Evolutionary conservation across 2,329 filamentous ascomycete genomes (phyloP).

Genomic region (Colletotrichum incanum): DNA sequence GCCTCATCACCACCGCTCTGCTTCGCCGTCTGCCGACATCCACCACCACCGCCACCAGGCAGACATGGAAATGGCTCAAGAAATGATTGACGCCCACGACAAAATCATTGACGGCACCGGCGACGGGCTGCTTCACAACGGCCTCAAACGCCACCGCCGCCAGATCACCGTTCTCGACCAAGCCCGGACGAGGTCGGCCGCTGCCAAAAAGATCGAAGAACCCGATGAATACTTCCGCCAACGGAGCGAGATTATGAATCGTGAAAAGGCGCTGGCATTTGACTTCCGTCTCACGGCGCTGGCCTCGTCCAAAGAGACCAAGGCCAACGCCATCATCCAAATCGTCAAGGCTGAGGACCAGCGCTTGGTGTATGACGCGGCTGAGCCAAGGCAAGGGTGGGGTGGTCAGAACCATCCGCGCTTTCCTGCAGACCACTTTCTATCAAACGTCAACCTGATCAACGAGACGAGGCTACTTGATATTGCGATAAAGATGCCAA

Average conservation of each 20-base stretch:
- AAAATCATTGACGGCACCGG: slow-evolving; percentile 25
- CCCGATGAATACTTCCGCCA: slow-evolving; percentile 51
- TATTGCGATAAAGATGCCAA: slow-evolving; percentile 74
- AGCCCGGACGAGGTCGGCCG: slow-evolving; percentile 11
- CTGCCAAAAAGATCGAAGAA: slow-evolving; percentile 21
- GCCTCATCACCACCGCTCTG: slow-evolving; percentile 21
- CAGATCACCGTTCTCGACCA: slow-evolving; percentile 19
- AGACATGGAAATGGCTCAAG: slow-evolving; percentile 34
- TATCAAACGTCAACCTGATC: slow-evolving; percentile 70
- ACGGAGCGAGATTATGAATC: slow-evolving; percentile 50
- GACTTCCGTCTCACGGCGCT: slow-evolving; percentile 54
- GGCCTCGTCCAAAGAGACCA: slow-evolving; percentile 54
- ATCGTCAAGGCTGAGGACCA: slow-evolving; percentile 56
- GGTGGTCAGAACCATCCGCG: slow-evolving; percentile 61
- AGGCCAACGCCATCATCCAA: slow-evolving; percentile 59
- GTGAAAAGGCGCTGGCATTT: slow-evolving; percentile 58
- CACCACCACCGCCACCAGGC: slow-evolving; percentile 5
- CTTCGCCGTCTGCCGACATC: slow-evolving; percentile 6
- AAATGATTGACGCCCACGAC: slow-evolving; percentile 43
- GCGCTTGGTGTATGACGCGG: slow-evolving; percentile 53
- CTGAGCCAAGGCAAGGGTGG: slow-evolving; percentile 53
- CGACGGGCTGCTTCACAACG: not conserved
- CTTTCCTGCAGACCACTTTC: slow-evolving; percentile 71
- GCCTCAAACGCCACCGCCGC: slow-evolving; percentile 1
- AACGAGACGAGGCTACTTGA: slow-evolving; percentile 70